These are phyloP conservation scores for Rubia tinctorum DNA, from an alignment of 305 asterid species.

Conservation along the genomic window DNA sequence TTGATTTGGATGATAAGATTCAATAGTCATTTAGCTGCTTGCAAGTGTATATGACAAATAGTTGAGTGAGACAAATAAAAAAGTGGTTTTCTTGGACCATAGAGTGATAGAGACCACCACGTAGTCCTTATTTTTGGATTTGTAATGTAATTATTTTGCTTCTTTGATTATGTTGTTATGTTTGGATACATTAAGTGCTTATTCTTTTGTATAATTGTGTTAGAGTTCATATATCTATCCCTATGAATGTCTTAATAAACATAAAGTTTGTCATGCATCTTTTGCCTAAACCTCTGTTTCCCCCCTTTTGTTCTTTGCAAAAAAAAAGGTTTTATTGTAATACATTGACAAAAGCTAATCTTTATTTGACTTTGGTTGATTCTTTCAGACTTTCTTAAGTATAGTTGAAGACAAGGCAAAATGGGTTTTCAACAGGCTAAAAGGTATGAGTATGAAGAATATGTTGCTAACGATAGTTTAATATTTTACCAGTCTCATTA, in stretches of 20 bases:
- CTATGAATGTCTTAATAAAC: too few relatives aligned
- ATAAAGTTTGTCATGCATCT: neutral
- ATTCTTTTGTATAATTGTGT: neutral
- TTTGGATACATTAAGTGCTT: too few relatives aligned
- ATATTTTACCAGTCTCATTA: too few relatives aligned
- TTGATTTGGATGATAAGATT: neutral
- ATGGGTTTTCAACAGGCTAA: slow-evolving; percentile 95
- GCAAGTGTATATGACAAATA: neutral
- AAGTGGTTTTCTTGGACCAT: neutral
- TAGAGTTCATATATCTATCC: too few relatives aligned
- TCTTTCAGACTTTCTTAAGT: slow-evolving; percentile 65
- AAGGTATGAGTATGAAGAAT: slow-evolving; percentile 43
- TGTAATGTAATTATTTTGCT: neutral
- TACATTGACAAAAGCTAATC: neutral
- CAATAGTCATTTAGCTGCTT: neutral
- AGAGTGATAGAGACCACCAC: neutral
- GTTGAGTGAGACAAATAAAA: neutral
- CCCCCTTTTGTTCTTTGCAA: neutral
- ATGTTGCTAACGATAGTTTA: neutral
- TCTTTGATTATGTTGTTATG: too few relatives aligned
- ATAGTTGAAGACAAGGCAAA: slow-evolving; percentile 93
- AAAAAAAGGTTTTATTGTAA: neutral
- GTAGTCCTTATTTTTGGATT: too few relatives aligned
- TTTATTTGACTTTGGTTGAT: neutral
- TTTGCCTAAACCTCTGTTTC: neutral